Conservation (phyloP, 2,329 filamentous ascomycete genomes). For the Pyricularia grisea region DNA sequence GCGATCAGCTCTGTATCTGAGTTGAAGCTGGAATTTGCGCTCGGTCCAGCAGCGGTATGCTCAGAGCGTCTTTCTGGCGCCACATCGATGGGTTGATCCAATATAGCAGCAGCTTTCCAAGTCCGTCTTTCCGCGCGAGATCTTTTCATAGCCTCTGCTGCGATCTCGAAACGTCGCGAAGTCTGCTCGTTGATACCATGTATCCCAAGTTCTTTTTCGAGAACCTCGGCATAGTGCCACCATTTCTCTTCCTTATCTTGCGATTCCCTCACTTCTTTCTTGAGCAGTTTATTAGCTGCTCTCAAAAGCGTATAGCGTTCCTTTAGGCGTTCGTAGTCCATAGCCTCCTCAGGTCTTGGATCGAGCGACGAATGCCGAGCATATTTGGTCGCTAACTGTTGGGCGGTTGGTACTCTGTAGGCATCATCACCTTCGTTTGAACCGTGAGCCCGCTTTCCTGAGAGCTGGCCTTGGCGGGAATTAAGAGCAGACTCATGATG, state of each 20-base stretch:
- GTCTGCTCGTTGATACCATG: not conserved
- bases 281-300: not conserved
- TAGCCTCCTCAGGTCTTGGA: not conserved
- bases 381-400: not conserved
- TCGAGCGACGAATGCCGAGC: not conserved
- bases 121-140: not conserved
- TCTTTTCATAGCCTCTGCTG: not conserved
- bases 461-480: not conserved
- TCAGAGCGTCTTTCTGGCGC: not conserved
- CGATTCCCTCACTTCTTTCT: not conserved
- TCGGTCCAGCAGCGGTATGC: not conserved
- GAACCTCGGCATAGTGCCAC: slow-evolving; percentile 8
- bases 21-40: not conserved
- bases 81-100: not conserved
- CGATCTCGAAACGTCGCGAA: not conserved
- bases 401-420: not conserved
- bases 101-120: not conserved
- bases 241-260: not conserved
- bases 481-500: too few species aligned
- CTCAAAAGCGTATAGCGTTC: not conserved
- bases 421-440: not conserved
- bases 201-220: slow-evolving; percentile 3
- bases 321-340: not conserved
- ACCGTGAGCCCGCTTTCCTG: not conserved
- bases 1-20: not conserved